phyloP scores from a whole-genome alignment of 345 rosid genomes.

The Carallia brachiata region DNA sequence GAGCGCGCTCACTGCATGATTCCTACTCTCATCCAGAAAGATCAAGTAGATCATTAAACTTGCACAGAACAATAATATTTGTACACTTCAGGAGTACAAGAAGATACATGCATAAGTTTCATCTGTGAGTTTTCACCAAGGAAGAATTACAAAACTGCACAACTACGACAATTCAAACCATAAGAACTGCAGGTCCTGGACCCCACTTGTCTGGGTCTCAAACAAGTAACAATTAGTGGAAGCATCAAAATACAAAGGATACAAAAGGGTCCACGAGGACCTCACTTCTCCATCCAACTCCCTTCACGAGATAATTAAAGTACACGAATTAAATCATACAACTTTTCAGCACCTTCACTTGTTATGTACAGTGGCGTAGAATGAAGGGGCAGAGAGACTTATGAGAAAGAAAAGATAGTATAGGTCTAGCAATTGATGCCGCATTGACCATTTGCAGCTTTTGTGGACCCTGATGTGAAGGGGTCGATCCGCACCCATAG shows the following conservation, averaged over 20 bases:
- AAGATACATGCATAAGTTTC: too few relatives aligned
- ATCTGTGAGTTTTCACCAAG: background rate
- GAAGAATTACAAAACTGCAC: constrained; percentile 15
- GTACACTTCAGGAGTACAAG: too few relatives aligned
- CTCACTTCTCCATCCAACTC: background rate
- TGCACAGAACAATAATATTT: too few relatives aligned
- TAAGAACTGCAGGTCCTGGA: too few relatives aligned
- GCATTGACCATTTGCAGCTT: constrained; percentile 61
- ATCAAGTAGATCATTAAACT: too few relatives aligned
- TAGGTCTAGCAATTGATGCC: constrained; percentile 38
- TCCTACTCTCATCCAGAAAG: too few relatives aligned
- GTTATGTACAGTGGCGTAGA: constrained; percentile 19
- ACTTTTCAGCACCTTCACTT: constrained; percentile 5
- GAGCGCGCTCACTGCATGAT: too few relatives aligned
- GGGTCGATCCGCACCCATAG: constrained; percentile 98
- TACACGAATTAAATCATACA: background rate
- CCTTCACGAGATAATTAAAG: background rate
- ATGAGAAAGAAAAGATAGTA: background rate
- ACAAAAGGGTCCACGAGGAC: background rate
- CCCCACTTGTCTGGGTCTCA: too few relatives aligned
- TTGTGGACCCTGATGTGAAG: constrained; percentile 51
- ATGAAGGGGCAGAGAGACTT: background rate
- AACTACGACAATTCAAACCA: background rate
- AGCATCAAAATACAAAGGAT: background rate
- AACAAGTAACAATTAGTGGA: constrained; percentile 5